Base-by-base conservation (phyloP, 257 asterid species). In the Plectranthus barbatus region DNA sequence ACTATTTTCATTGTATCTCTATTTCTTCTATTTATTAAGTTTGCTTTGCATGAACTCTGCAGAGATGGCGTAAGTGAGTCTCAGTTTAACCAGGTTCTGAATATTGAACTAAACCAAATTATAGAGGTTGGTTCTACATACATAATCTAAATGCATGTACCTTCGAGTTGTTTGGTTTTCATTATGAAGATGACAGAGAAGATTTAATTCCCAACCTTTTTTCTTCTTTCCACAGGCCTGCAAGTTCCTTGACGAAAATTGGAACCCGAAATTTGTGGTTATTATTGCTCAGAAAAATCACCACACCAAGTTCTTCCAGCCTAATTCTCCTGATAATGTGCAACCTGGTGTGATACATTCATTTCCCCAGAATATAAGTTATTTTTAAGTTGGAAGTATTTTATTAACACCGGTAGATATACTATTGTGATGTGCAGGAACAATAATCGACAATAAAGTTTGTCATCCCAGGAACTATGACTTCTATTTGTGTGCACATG, bases 41-140 rank as follows among this genome's bases (percentile, higher is more conserved):
- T 57, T 11, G 39, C n/a, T 59, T 3, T 39, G 21, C 55, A 48
- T 17, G 52, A 20, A 61, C n/a, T 45, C 74, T 41, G 33, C 90
- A 91, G 96, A 69, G 96, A 88, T 39, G 98, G 96, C 23, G 95
- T 91, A 19, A 88, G 98, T 42, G 98, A 91, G 24, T 82, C 94
- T 3, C 97, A 91, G 71, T 91, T 91, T 60, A 84, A 72, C 42
- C 97, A 91, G 75, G 96, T 91, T 19, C 76, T 91, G 74, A 85
- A 87, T 76, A 79, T 80, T 45, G 97, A 87, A 50, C 87, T 87
- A 14, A 82, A 73, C 71, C 95, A 88, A 70, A 88, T 90, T 40
- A 83, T 90, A n/a, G 91, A 87, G 97, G 97, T 90, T 4, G 4
- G 47, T 61, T 7, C 52, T 72, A 67, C 20, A 21, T 41, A 50